A percentile compares a stretch with the other conserved stretches of the same genome.
Conservation (phyloP, 768 basidiomycete species). For the Suillus fuscotomentosus region DNA sequence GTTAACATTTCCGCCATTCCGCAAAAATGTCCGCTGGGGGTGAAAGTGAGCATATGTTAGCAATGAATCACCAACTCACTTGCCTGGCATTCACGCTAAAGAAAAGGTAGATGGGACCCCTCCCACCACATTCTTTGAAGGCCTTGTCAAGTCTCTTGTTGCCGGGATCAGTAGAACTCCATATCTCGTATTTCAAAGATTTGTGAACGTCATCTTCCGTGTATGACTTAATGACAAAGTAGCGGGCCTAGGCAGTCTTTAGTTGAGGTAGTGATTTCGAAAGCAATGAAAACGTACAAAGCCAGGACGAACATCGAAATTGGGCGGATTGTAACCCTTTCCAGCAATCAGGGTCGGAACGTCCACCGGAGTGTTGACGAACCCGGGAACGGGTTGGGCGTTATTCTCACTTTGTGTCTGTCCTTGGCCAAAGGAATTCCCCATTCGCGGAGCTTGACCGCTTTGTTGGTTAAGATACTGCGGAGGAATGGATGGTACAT, state of each 20-base stretch:
- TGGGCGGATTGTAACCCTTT: constrained; percentile 89
- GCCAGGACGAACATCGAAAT: constrained; percentile 77
- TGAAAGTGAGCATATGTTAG: constrained; percentile 7
- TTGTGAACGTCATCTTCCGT: constrained; percentile 99
- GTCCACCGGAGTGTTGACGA: constrained; percentile 72
- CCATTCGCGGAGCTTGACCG: constrained; percentile 38
- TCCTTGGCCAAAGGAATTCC: constrained; percentile 31
- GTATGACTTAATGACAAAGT: constrained; percentile 98
- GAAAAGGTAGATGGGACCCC: constrained; percentile 96
- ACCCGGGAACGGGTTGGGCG: constrained; percentile 42
- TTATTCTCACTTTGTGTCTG: constrained; percentile 27
- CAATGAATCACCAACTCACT: constrained; percentile 1
- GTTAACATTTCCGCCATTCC: constrained; percentile 99
- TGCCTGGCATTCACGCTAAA: constrained; percentile 95
- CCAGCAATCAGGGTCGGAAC: constrained; percentile 79
- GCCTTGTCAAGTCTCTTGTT: constrained; percentile 98
- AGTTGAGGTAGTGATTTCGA: not conserved
- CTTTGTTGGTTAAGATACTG: constrained; percentile 64
- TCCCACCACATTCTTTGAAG: constrained; percentile 89
- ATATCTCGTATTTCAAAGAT: constrained; percentile 95
- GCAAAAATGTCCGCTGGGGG: constrained; percentile 87
- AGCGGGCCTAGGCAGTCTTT: constrained; percentile 62
- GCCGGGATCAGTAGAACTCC: constrained; percentile 96
- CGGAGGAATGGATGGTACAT: constrained; percentile 68
- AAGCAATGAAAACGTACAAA: constrained; percentile 51